Conservation (phyloP, 345 rosid species). For the Hibiscus syriacus region DNA sequence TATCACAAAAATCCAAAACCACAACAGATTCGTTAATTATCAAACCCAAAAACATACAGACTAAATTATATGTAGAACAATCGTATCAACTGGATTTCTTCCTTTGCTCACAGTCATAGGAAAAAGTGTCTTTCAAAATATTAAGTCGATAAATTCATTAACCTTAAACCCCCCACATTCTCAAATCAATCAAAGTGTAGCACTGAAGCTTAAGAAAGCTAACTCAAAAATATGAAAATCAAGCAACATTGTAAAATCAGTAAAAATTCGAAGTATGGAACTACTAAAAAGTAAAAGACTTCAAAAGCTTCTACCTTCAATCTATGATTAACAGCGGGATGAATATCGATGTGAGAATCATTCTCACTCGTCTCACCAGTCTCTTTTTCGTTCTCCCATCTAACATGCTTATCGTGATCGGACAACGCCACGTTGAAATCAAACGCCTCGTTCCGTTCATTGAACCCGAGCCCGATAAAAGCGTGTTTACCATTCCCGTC, state of each 20-base stretch:
- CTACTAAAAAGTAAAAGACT: neutral
- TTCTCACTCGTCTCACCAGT: constrained; percentile 24
- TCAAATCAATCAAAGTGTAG: neutral
- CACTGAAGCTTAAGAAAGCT: neutral
- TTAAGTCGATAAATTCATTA: neutral
- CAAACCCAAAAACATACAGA: no score
- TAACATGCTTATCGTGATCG: constrained; percentile 89
- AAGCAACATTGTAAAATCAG: neutral
- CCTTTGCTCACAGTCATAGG: neutral
- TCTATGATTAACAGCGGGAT: constrained; percentile 95
- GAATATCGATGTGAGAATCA: constrained; percentile 79
- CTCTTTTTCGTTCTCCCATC: constrained; percentile 78
- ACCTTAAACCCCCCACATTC: neutral
- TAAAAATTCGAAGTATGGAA: neutral
- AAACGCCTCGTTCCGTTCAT: constrained; percentile 87
- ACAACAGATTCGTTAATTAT: neutral
- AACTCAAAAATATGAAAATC: neutral
- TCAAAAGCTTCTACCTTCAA: constrained; percentile 50
- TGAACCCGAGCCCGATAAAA: constrained; percentile 85
- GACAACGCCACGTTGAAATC: constrained; percentile 99
- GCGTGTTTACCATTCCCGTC: constrained; percentile 95
- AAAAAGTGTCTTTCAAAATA: neutral
- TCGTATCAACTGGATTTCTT: neutral
- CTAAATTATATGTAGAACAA: neutral
- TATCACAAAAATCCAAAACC: no score